Conservation (phyloP, 352 stramenopile species). For the Pythium dissimile region DNA sequence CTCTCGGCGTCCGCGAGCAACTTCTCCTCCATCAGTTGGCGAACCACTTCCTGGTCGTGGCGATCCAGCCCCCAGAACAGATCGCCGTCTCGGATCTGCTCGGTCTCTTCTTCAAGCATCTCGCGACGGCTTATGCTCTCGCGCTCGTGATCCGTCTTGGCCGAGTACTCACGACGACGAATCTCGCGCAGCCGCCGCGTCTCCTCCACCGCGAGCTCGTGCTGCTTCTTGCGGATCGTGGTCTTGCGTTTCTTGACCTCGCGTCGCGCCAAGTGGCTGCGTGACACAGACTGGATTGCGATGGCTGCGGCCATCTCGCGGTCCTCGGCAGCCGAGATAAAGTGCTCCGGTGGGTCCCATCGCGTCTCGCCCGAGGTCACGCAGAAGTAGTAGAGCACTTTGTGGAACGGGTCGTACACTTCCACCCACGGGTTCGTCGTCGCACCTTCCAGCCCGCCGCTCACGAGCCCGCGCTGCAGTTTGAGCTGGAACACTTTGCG, state of each 20-base stretch:
- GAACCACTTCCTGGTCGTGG: constrained; percentile 36
- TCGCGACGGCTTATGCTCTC: constrained; percentile 38
- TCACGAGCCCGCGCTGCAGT: constrained; percentile 2
- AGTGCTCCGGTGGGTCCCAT: constrained; percentile 38
- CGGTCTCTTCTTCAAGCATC: constrained; percentile 51
- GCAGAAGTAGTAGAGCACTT: constrained; percentile 61
- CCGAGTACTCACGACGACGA: constrained; percentile 23
- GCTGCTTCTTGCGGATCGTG: constrained; percentile 23
- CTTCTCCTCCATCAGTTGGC: constrained; percentile 39
- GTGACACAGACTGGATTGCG: constrained; percentile 50
- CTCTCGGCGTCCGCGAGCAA: constrained; percentile 34
- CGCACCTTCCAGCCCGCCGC: background rate
- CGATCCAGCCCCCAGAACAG: constrained; percentile 51
- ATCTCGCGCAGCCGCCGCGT: constrained; percentile 16
- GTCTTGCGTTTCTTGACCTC: constrained; percentile 29
- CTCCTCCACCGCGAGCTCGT: constrained; percentile 23
- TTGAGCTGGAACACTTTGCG: constrained; percentile 37
- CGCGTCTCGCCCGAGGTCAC: constrained; percentile 38
- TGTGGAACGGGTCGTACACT: constrained; percentile 56
- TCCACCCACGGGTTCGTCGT: constrained; percentile 42
- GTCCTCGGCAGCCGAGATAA: constrained; percentile 37
- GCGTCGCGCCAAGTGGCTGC: constrained; percentile 34
- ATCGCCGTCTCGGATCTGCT: constrained; percentile 43
- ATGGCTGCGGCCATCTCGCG: constrained; percentile 45
- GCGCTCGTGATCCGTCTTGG: constrained; percentile 29